Conservation (phyloP, 345 rosid species). For the Rhodomyrtus tomentosa region DNA sequence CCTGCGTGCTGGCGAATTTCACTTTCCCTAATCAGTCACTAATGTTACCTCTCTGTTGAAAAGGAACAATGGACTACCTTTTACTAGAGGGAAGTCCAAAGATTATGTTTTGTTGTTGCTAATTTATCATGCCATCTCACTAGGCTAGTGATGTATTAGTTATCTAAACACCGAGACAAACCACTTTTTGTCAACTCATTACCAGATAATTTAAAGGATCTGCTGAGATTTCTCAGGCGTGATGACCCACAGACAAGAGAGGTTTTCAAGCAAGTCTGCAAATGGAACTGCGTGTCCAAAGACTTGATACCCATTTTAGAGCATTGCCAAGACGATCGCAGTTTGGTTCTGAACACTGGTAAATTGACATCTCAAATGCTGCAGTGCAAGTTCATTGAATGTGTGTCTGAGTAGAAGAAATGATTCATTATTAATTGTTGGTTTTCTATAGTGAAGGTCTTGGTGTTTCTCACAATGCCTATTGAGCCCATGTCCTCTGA, state of each 20-base stretch:
- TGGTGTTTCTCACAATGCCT: conserved; percentile 90
- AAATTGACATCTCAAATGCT: neutral
- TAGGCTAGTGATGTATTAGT: neutral
- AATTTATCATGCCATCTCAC: neutral
- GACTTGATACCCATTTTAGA: conserved; percentile 82
- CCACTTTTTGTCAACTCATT: neutral
- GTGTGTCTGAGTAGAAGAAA: neutral
- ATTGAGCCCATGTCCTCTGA: conserved; percentile 68
- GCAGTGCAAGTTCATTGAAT: neutral
- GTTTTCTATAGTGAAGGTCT: conserved; percentile 55
- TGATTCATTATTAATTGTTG: neutral
- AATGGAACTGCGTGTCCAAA: conserved; percentile 71
- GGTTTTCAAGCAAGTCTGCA: conserved; percentile 85
- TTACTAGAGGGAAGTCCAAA: neutral
- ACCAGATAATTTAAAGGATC: conserved; percentile 65
- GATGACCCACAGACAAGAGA: conserved; percentile 77
- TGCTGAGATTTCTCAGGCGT: conserved; percentile 70
- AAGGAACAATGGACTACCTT: neutral
- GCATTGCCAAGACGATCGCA: conserved; percentile 47
- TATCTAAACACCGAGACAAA: neutral
- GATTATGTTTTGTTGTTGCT: neutral
- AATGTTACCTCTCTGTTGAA: neutral
- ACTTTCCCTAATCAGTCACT: neutral
- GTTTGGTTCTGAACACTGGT: conserved; percentile 75
- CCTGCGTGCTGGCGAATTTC: neutral